These are phyloP conservation scores for Penicillium verrucosum DNA, from an alignment of 2,329 filamentous ascomycete genomes.

Conservation along the genomic window DNA sequence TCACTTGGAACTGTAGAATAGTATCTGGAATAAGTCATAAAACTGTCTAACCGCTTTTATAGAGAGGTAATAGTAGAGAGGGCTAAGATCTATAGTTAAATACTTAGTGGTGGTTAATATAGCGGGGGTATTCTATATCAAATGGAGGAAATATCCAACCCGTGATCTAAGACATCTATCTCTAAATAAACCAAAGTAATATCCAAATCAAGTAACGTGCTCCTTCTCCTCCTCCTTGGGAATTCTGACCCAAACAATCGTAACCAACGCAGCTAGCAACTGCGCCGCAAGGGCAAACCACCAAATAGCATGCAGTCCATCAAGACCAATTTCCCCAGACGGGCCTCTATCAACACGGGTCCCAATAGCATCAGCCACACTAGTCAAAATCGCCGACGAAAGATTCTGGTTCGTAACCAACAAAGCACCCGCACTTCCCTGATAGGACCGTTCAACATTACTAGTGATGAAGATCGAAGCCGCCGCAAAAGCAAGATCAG, in stretches of 20 bases:
- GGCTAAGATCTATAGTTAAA: too few species aligned
- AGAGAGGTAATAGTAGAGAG: too few species aligned
- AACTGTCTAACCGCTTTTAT: too few species aligned
- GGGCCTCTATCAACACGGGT: slow-evolving; percentile 22
- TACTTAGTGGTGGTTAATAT: too few species aligned
- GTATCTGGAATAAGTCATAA: too few species aligned
- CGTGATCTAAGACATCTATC: not conserved
- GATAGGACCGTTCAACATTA: slow-evolving; percentile 47
- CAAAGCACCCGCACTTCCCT: slow-evolving; percentile 47
- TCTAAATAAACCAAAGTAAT: not conserved
- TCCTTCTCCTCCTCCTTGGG: slow-evolving; percentile 42
- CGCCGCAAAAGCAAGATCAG: slow-evolving; percentile 48
- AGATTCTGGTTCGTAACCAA: slow-evolving; percentile 50
- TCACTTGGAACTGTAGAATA: too few species aligned
- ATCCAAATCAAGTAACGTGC: slow-evolving; percentile 23
- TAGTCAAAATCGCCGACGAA: slow-evolving; percentile 42
- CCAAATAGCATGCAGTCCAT: slow-evolving; percentile 41
- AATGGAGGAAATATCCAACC: too few species aligned
- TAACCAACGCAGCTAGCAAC: slow-evolving; percentile 33
- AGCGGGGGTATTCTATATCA: too few species aligned
- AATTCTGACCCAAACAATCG: slow-evolving; percentile 41
- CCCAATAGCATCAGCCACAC: slow-evolving; percentile 39
- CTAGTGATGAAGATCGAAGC: slow-evolving; percentile 51
- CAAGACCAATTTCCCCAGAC: slow-evolving; percentile 28
- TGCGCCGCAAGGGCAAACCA: slow-evolving; percentile 43